Percentiles rank a stretch among this genome's conserved stretches.
Evolutionary conservation across 2,329 filamentous ascomycete species (phyloP).

Genomic region (Fusarium torreyae): DNA sequence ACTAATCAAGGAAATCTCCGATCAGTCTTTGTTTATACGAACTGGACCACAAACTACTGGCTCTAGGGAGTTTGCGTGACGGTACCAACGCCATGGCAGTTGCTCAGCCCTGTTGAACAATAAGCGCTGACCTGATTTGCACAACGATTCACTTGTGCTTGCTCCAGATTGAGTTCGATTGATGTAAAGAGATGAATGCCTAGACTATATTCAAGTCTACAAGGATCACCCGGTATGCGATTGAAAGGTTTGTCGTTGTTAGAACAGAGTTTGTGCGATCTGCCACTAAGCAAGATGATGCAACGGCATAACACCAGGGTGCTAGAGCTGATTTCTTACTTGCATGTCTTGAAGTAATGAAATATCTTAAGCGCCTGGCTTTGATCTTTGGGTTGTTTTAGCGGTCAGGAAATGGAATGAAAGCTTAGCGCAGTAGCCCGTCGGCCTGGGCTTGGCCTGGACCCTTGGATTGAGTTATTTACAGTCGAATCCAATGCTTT

Average conservation of each 20-base stretch:
- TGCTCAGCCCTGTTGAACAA: constrained; percentile 42
- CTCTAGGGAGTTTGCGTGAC: constrained; percentile 20
- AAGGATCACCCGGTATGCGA: constrained; percentile 1
- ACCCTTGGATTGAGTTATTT: constrained; percentile 37
- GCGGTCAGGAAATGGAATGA: constrained; percentile 34
- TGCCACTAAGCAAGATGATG: constrained; percentile 1
- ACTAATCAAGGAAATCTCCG: constrained; percentile 21
- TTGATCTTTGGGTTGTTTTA: background rate
- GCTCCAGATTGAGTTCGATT: too few species aligned
- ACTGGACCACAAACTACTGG: background rate
- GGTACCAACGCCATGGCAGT: constrained; percentile 32
- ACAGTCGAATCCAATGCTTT: constrained; percentile 19
- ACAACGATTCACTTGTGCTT: background rate
- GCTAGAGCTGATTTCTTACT: background rate
- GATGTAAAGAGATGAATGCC: background rate
- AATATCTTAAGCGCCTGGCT: constrained; percentile 10
- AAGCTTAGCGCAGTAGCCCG: constrained; percentile 22
- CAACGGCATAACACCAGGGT: constrained; percentile 7
- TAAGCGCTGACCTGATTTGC: constrained; percentile 9
- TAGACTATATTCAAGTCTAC: background rate
- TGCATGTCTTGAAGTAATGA: background rate
- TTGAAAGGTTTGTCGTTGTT: background rate
- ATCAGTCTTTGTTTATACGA: constrained; percentile 8
- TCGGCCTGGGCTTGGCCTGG: constrained; percentile 33
- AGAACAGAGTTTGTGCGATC: constrained; percentile 21